A percentile compares a stretch with the other conserved stretches of the same genome.
phyloP scores from a whole-genome alignment of 2,329 filamentous ascomycete genomes.

The Alternaria panax region DNA sequence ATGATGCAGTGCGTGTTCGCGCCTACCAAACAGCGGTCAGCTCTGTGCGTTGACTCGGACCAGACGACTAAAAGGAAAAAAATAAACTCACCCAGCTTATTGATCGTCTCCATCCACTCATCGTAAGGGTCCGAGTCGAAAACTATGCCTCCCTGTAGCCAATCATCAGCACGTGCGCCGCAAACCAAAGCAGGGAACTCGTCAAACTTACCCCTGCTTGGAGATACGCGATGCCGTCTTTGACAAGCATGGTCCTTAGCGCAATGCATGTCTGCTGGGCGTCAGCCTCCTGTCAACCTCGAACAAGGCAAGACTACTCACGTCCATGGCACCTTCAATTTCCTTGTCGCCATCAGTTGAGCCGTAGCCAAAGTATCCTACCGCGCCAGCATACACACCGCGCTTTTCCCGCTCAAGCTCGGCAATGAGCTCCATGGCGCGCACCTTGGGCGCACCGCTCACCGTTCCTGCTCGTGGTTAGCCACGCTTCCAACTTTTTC shows the following conservation, averaged over 20 bases:
- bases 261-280: constrained; percentile 65
- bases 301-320: constrained; percentile 34
- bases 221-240: constrained; percentile 89
- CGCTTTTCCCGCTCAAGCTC: constrained; percentile 94
- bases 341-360: constrained; percentile 68
- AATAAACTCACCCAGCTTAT: constrained; percentile 74
- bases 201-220: constrained; percentile 78
- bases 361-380: constrained; percentile 94
- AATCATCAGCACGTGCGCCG: constrained; percentile 27
- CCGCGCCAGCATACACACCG: constrained; percentile 92
- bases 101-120: constrained; percentile 96
- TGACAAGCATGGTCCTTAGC: constrained; percentile 91
- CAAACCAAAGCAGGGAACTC: constrained; percentile 25
- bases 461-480: constrained; percentile 67
- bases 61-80: constrained; percentile 6
- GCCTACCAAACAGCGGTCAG: constrained; percentile 39
- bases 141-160: constrained; percentile 45
- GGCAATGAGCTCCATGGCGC: constrained; percentile 95
- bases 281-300: constrained; percentile 34
- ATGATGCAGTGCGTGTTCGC: constrained; percentile 90
- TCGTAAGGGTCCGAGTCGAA: constrained; percentile 85
- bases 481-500: constrained; percentile 16
- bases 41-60: constrained; percentile 9
- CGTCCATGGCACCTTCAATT: constrained; percentile 85
- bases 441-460: constrained; percentile 92